phyloP scores from a whole-genome alignment of 768 basidiomycete genomes.

The Saitozyma sp. region DNA sequence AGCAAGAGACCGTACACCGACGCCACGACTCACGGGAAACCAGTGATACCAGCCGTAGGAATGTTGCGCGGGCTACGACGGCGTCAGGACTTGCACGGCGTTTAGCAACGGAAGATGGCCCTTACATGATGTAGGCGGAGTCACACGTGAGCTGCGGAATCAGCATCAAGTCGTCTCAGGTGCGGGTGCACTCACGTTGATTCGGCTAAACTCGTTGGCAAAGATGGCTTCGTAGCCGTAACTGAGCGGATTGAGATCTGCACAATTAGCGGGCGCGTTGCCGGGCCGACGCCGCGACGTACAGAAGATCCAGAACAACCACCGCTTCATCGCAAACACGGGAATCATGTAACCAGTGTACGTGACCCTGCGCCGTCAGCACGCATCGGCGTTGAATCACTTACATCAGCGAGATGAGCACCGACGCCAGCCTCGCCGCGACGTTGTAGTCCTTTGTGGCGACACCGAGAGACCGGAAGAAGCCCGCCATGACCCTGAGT shows the following conservation, averaged over 20 bases:
- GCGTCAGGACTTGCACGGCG: neutral
- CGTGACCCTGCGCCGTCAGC: slow-evolving; percentile 22
- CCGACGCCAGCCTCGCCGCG: slow-evolving; percentile 65
- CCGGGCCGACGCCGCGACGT: slow-evolving; percentile 16
- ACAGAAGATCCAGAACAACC: slow-evolving; percentile 72
- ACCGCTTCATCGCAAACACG: slow-evolving; percentile 44
- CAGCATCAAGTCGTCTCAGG: slow-evolving; percentile 33
- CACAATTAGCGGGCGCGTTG: slow-evolving; percentile 47
- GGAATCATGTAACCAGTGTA: slow-evolving; percentile 51
- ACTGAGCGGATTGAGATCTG: slow-evolving; percentile 72
- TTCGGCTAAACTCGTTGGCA: slow-evolving; percentile 51
- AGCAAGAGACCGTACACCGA: neutral
- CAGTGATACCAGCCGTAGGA: slow-evolving; percentile 31
- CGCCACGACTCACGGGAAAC: slow-evolving; percentile 25
- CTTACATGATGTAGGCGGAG: slow-evolving; percentile 32
- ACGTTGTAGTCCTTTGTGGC: slow-evolving; percentile 55
- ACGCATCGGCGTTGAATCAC: neutral
- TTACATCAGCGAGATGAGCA: slow-evolving; percentile 74
- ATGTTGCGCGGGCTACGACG: slow-evolving; percentile 35
- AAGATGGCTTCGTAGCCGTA: slow-evolving; percentile 67
- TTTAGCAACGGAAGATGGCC: neutral
- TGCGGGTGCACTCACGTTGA: slow-evolving; percentile 34
- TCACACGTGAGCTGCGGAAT: slow-evolving; percentile 36
- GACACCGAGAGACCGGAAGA: slow-evolving; percentile 68
- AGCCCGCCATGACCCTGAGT: slow-evolving; percentile 70